phyloP scores from a whole-genome alignment of 805 yeast species.

The Saccharomyces mikatae region DNA sequence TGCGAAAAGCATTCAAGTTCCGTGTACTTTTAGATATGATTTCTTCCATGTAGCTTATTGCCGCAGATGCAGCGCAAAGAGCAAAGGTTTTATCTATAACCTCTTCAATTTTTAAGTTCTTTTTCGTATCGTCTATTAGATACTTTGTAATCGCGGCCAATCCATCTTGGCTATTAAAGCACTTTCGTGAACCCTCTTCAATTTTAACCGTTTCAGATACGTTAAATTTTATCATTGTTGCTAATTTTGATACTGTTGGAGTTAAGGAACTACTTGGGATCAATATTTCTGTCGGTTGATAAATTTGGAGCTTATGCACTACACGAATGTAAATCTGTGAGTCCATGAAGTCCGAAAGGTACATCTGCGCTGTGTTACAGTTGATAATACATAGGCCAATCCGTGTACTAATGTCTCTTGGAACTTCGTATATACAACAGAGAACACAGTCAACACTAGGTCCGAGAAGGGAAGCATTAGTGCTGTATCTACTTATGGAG shows the following conservation, averaged over 20 bases:
- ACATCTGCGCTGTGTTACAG: slow-evolving; percentile 33
- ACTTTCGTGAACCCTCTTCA: slow-evolving; percentile 16
- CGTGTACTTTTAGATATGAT: slow-evolving; percentile 7
- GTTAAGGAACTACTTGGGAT: slow-evolving; percentile 26
- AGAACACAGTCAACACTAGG: slow-evolving; percentile 14
- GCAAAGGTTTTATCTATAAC: slow-evolving; percentile 28
- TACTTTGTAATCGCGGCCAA: slow-evolving; percentile 14
- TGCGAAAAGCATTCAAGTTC: slow-evolving; percentile 17
- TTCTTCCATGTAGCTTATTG: slow-evolving; percentile 20
- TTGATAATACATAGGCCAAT: slow-evolving; percentile 37
- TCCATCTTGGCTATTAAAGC: slow-evolving; percentile 26
- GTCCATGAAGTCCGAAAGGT: slow-evolving; percentile 34
- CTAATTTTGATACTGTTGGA: slow-evolving; percentile 28
- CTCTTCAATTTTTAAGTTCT: slow-evolving; percentile 8
- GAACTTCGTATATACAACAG: slow-evolving; percentile 25
- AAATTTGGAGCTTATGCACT: slow-evolving; percentile 34
- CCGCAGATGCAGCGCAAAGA: slow-evolving; percentile 31
- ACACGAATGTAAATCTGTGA: slow-evolving; percentile 41
- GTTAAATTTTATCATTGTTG: slow-evolving; percentile 32
- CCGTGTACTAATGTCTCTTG: slow-evolving; percentile 19
- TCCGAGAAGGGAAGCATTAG: not conserved
- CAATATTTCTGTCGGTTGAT: slow-evolving; percentile 31
- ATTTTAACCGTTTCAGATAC: slow-evolving; percentile 21
- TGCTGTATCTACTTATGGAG: not conserved
- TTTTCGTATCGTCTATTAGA: slow-evolving; percentile 8